A percentile compares a stretch with the other conserved stretches of the same genome.
Evolutionary conservation across 768 basidiomycete species (phyloP).

Genomic region (Tricholoma sp.): DNA sequence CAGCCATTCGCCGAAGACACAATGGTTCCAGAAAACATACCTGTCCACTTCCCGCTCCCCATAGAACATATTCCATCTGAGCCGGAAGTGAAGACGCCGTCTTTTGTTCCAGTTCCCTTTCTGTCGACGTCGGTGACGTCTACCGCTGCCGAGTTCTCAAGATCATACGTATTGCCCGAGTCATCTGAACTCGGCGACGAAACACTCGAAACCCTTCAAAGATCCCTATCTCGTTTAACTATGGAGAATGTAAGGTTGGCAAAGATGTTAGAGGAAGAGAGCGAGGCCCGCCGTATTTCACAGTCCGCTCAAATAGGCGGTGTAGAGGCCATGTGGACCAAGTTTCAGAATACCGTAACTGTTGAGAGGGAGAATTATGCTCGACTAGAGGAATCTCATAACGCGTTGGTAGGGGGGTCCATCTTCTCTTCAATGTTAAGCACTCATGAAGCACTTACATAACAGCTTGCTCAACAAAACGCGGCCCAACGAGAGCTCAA

Average conservation of each 20-base stretch:
- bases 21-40: too few relatives aligned
- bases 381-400: conserved; percentile 65
- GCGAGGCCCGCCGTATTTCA: conserved; percentile 54
- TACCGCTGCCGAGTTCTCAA: too few relatives aligned
- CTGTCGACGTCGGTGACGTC: too few relatives aligned
- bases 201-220: conserved; percentile 40
- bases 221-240: conserved; percentile 48
- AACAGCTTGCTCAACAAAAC: conserved; percentile 62
- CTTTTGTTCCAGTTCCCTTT: too few relatives aligned
- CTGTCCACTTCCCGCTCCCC: too few relatives aligned
- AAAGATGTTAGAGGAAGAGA: conserved; percentile 57
- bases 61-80: too few relatives aligned
- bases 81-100: too few relatives aligned
- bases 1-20: too few relatives aligned
- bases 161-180: too few relatives aligned
- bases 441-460: not conserved
- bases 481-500: conserved; percentile 62
- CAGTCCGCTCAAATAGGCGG: conserved; percentile 60
- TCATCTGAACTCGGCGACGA: too few relatives aligned
- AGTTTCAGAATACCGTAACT: conserved; percentile 54
- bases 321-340: conserved; percentile 61
- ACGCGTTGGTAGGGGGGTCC: conserved; percentile 51
- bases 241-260: conserved; percentile 52
- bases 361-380: conserved; percentile 59
- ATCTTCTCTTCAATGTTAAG: not conserved